Evolutionary conservation across 768 basidiomycete species (phyloP).

Genomic region (Naganishia kalamii): DNA sequence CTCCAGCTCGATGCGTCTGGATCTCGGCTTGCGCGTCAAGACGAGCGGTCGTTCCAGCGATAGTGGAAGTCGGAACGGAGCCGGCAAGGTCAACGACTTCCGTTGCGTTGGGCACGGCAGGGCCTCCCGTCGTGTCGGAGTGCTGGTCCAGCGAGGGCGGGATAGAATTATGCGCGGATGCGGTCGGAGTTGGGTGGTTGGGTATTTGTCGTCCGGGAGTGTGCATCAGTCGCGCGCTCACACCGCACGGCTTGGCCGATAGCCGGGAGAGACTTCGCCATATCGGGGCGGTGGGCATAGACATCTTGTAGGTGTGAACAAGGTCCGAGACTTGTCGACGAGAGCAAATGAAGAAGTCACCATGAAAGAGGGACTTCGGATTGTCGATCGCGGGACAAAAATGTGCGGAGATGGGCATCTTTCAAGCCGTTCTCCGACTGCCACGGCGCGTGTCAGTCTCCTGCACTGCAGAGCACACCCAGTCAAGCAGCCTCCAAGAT

Average conservation of each 20-base stretch:
- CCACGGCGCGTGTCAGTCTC: no score
- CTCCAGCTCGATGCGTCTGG: constrained; percentile 4
- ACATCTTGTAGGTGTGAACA: background rate
- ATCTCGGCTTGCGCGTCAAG: constrained; percentile 1
- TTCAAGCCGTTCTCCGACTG: background rate
- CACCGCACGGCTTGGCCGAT: background rate
- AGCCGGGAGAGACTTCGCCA: background rate
- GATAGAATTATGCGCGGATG: constrained; percentile 21
- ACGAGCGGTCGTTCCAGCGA: constrained; percentile 10
- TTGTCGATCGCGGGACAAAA: background rate
- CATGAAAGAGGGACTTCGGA: background rate
- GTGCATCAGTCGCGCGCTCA: constrained; percentile 27
- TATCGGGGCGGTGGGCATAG: no score
- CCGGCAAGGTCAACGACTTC: background rate
- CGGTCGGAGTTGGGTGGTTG: constrained; percentile 30
- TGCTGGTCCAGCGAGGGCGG: constrained; percentile 12
- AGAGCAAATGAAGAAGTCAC: background rate
- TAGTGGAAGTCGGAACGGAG: background rate
- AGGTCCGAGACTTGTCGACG: background rate
- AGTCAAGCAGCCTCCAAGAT: background rate
- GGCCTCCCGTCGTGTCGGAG: constrained; percentile 14
- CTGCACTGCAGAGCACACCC: background rate
- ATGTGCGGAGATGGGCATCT: background rate
- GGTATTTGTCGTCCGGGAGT: constrained; percentile 37
- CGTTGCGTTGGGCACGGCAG: background rate